Percentiles rank a stretch among this genome's conserved stretches.
These are phyloP conservation scores for Cadophora malorum DNA, from an alignment of 2,329 filamentous ascomycete genomes.

Conservation along the genomic window DNA sequence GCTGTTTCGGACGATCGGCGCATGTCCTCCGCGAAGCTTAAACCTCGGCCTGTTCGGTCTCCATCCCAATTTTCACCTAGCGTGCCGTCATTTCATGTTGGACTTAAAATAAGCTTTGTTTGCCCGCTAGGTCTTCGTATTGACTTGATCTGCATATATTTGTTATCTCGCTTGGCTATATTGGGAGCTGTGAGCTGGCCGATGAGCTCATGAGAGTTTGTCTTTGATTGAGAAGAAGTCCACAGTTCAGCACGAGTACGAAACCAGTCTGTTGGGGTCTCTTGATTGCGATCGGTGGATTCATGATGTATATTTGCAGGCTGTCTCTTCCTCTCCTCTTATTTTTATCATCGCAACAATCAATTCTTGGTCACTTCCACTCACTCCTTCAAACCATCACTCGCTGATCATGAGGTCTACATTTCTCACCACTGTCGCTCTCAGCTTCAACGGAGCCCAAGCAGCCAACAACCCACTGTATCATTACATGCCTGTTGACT, in stretches of 20 bases:
- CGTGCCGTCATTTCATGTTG: not conserved
- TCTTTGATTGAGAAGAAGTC: not conserved
- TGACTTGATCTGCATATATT: not conserved
- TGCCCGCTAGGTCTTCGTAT: not conserved
- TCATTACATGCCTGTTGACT: conserved; percentile 33
- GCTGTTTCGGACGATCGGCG: not conserved
- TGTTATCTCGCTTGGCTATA: conserved; percentile 3
- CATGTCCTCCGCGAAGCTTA: not conserved
- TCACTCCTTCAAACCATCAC: not conserved
- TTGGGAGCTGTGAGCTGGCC: not conserved
- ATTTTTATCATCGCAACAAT: not conserved
- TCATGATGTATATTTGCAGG: not conserved
- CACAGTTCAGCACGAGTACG: not conserved
- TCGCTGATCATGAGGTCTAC: conserved; percentile 24
- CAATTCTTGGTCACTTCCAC: not conserved
- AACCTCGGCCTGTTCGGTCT: not conserved
- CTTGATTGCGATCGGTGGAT: not conserved
- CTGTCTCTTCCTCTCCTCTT: not conserved
- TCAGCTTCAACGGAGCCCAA: conserved; percentile 18
- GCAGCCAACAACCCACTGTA: conserved; percentile 19
- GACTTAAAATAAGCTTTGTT: not conserved
- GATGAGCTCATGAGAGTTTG: not conserved
- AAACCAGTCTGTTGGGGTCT: not conserved
- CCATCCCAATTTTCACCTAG: not conserved
- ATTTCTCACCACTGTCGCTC: conserved; percentile 11